Evolutionary conservation across 768 basidiomycete genomes (phyloP).

Genomic region (Lactifluus echinatus): DNA sequence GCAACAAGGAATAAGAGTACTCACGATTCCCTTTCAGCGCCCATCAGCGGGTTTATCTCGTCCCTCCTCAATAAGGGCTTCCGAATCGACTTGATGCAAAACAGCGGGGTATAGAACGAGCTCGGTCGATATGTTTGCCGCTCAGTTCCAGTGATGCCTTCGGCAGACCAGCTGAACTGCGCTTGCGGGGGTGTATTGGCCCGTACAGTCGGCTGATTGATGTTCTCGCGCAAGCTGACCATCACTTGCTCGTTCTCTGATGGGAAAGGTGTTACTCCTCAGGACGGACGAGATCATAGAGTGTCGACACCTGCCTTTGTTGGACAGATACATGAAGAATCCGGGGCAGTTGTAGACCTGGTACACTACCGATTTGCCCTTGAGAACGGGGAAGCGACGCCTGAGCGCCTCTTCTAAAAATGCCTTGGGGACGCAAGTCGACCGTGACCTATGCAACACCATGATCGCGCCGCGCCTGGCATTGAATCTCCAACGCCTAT

Average conservation of each 20-base stretch:
- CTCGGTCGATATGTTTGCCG: neutral
- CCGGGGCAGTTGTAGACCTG: conserved; percentile 1
- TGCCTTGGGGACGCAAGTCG: neutral
- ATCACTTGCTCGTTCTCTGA: conserved; percentile 1
- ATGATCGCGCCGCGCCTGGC: conserved; percentile 9
- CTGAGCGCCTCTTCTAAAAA: neutral
- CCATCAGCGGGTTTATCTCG: neutral
- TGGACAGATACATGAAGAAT: conserved; percentile 12
- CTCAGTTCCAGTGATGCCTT: conserved; percentile 3
- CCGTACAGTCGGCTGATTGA: neutral
- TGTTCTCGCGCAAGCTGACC: neutral
- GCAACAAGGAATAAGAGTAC: neutral
- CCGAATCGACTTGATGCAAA: neutral
- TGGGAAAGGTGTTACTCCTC: neutral
- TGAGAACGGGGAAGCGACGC: neutral
- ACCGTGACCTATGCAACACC: neutral
- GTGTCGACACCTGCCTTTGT: neutral
- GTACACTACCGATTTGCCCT: neutral
- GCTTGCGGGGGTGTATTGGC: neutral
- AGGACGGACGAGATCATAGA: neutral
- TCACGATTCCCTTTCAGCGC: neutral
- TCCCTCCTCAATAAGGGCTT: neutral
- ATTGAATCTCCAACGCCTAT: conserved; percentile 1
- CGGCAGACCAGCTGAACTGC: neutral
- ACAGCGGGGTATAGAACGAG: conserved; percentile 3